Percentiles rank a stretch among this genome's conserved stretches.
Evolutionary conservation across 768 basidiomycete genomes (phyloP).

Genomic region (Pleurotus platypus): DNA sequence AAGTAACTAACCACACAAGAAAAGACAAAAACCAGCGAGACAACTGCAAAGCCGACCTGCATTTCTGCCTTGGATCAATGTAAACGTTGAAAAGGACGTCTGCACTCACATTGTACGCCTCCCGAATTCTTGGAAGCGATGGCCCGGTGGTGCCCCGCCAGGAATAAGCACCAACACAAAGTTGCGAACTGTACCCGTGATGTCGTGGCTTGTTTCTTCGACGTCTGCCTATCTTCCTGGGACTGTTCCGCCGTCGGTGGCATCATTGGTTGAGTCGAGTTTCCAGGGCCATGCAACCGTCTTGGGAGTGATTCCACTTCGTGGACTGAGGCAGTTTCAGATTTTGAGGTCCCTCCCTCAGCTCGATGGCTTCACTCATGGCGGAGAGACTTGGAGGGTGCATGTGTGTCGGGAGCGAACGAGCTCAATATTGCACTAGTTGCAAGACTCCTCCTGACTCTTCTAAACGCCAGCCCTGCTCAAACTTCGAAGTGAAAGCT

Average conservation of each 20-base stretch:
- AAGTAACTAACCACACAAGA: conserved; percentile 30
- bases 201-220: not conserved
- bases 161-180: conserved; percentile 53
- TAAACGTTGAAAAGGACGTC: too few relatives aligned
- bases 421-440: too few relatives aligned
- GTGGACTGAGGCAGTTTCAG: not conserved
- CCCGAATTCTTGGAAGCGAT: conserved; percentile 69
- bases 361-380: conserved; percentile 6
- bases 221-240: not conserved
- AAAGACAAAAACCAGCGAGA: conserved; percentile 57
- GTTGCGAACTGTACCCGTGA: conserved; percentile 47
- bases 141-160: conserved; percentile 72
- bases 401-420: too few relatives aligned
- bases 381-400: not conserved
- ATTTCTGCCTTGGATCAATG: conserved; percentile 30
- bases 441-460: too few relatives aligned
- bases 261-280: not conserved
- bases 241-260: not conserved
- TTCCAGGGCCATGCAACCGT: not conserved
- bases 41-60: conserved; percentile 25
- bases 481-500: too few relatives aligned
- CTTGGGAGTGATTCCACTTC: not conserved
- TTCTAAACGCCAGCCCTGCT: too few relatives aligned
- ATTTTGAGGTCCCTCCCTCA: not conserved
- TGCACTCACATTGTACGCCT: conserved; percentile 41